A percentile compares a stretch with the other conserved stretches of the same genome.
These are phyloP conservation scores for Auxenochlorella pyrenoidosa DNA, from an alignment of 139 green algal genomes.

Conservation along the genomic window DNA sequence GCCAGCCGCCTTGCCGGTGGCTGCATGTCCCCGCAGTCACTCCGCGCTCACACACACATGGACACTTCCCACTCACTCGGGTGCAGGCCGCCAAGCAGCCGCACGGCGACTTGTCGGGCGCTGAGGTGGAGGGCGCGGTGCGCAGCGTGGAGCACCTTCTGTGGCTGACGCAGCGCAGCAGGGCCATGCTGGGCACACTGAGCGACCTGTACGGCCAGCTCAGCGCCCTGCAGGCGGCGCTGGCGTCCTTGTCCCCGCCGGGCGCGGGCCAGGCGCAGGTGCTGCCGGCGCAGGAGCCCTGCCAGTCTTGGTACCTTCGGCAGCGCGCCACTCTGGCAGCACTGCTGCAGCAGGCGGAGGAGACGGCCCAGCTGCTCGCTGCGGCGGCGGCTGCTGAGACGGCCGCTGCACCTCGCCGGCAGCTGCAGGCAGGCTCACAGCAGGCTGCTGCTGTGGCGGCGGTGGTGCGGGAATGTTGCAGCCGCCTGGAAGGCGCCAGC, in stretches of 20 bases:
- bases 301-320: background rate
- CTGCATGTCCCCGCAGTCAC: too few species aligned
- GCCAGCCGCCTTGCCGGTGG: too few species aligned
- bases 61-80: background rate
- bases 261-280: background rate
- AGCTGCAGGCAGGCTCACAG: constrained; percentile 27
- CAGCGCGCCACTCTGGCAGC: constrained; percentile 41
- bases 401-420: background rate
- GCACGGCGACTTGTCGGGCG: constrained; percentile 77
- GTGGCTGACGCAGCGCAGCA: constrained; percentile 74
- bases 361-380: constrained; percentile 55
- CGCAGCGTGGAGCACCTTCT: constrained; percentile 80
- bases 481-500: constrained; percentile 3
- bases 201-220: constrained; percentile 6
- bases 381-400: constrained; percentile 41
- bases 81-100: constrained; percentile 59
- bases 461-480: background rate
- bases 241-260: background rate
- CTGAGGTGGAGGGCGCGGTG: constrained; percentile 71
- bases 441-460: background rate
- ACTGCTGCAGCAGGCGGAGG: constrained; percentile 36
- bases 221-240: background rate
- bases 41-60: background rate
- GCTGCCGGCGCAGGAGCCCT: constrained; percentile 12
- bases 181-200: constrained; percentile 51